These are phyloP conservation scores for Candida jianshihensis DNA, from an alignment of 805 yeast genomes.

Conservation along the genomic window DNA sequence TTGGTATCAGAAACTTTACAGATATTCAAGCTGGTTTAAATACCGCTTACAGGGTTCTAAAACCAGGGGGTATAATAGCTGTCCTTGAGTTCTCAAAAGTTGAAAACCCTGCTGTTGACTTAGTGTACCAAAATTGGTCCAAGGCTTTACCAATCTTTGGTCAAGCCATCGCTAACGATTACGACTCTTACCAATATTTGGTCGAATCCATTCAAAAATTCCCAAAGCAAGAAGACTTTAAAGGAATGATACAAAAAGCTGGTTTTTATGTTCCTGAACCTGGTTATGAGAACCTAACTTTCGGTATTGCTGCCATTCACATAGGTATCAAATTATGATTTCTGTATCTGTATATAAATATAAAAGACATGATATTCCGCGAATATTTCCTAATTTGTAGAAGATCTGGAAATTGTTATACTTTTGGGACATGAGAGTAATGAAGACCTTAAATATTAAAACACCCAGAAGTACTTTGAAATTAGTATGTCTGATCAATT, in stretches of 20 bases:
- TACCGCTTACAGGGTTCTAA: slow-evolving; percentile 92
- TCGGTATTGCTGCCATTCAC: slow-evolving; percentile 94
- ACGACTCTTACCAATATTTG: slow-evolving; percentile 92
- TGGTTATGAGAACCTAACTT: slow-evolving; percentile 91
- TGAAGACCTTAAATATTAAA: background rate
- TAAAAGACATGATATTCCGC: background rate
- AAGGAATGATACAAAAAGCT: slow-evolving; percentile 86
- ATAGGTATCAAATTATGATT: slow-evolving; percentile 77
- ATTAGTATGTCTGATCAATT: slow-evolving; percentile 17
- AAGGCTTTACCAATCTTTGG: slow-evolving; percentile 90
- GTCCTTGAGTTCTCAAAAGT: slow-evolving; percentile 94
- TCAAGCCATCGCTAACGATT: slow-evolving; percentile 88
- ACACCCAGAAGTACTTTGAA: background rate
- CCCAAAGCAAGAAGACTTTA: slow-evolving; percentile 89
- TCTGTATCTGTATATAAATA: background rate
- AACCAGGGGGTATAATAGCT: slow-evolving; percentile 97
- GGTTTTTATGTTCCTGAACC: slow-evolving; percentile 87
- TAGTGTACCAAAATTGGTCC: slow-evolving; percentile 81
- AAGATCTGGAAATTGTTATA: no score
- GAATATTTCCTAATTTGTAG: background rate
- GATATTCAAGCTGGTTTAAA: slow-evolving; percentile 87
- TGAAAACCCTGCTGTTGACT: slow-evolving; percentile 67
- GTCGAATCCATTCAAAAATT: slow-evolving; percentile 91
- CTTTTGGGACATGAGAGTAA: background rate
- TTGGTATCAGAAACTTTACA: slow-evolving; percentile 96